phyloP scores from a whole-genome alignment of 768 basidiomycete species.

The Tulasnella sp. region DNA sequence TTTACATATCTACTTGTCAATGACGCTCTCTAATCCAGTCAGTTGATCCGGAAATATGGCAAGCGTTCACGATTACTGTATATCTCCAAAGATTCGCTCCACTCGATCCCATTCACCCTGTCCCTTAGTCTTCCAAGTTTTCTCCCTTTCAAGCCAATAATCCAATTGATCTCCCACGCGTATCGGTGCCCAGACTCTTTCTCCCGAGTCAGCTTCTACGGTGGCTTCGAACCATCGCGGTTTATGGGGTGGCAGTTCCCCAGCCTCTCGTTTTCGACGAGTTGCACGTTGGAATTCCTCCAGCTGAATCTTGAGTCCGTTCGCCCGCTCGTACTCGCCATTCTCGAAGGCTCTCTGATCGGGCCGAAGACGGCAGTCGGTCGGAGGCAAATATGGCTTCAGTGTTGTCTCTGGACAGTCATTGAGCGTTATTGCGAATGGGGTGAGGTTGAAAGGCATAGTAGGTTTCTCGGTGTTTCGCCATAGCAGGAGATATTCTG shows the following conservation, averaged over 20 bases:
- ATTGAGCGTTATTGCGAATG: constrained; percentile 87
- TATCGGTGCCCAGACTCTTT: constrained; percentile 74
- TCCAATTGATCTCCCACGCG: constrained; percentile 43
- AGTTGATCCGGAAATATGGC: too few species aligned
- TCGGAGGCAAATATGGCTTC: constrained; percentile 64
- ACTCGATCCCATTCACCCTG: constrained; percentile 51
- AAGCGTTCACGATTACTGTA: background rate
- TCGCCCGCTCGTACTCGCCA: constrained; percentile 75
- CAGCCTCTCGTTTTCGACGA: constrained; percentile 63
- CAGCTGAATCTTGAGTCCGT: constrained; percentile 62
- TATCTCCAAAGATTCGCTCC: constrained; percentile 68
- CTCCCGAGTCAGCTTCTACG: constrained; percentile 80
- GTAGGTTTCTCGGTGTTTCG: constrained; percentile 75
- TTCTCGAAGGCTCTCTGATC: constrained; percentile 93
- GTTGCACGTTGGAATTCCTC: constrained; percentile 76
- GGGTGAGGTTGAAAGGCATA: constrained; percentile 90
- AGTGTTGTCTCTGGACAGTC: constrained; percentile 66
- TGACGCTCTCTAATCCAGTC: too few species aligned
- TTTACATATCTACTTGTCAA: background rate
- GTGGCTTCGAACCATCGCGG: constrained; percentile 82
- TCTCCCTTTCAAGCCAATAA: constrained; percentile 78
- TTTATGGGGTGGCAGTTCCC: constrained; percentile 53
- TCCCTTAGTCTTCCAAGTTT: constrained; percentile 36
- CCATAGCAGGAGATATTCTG: constrained; percentile 82
- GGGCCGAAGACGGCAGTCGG: constrained; percentile 84